A percentile compares a stretch with the other conserved stretches of the same genome.
phyloP scores from a whole-genome alignment of 108 stramenopile species.

The Poteriospumella lacustris region DNA sequence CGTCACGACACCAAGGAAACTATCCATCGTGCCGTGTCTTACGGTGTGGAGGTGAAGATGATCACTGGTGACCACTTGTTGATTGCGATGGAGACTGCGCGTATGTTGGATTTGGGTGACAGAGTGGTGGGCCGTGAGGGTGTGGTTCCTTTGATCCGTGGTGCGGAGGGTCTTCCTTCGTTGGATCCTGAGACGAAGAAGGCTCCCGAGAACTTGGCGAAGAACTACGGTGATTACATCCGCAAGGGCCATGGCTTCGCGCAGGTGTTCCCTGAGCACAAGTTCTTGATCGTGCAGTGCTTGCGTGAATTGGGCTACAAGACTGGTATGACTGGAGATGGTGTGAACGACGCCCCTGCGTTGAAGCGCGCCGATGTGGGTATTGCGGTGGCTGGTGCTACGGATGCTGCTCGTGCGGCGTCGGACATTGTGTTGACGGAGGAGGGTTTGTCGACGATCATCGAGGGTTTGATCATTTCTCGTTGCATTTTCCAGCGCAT shows the following conservation, averaged over 20 bases:
- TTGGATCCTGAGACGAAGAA: conserved; percentile 23
- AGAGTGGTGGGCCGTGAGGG: conserved; percentile 35
- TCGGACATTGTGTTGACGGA: conserved; percentile 66
- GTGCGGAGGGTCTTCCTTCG: conserved; percentile 41
- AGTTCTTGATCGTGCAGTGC: conserved; percentile 66
- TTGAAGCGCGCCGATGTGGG: conserved; percentile 66
- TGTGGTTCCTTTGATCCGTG: conserved; percentile 34
- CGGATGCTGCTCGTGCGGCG: conserved; percentile 67
- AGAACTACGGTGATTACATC: conserved; percentile 14
- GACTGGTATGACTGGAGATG: conserved; percentile 39
- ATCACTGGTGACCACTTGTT: conserved; percentile 72
- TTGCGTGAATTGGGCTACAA: conserved; percentile 43
- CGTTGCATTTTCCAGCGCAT: conserved; percentile 31
- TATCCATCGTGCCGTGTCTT: conserved; percentile 48
- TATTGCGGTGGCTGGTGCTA: conserved; percentile 65
- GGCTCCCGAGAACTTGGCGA: neutral
- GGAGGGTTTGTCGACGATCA: conserved; percentile 40
- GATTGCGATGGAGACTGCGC: conserved; percentile 66
- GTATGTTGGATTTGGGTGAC: conserved; percentile 56
- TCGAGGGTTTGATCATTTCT: conserved; percentile 42
- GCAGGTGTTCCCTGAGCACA: conserved; percentile 72
- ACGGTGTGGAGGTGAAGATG: conserved; percentile 73
- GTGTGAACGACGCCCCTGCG: conserved; percentile 70
- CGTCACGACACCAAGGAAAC: conserved; percentile 67
- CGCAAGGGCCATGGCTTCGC: conserved; percentile 47